These are phyloP conservation scores for Annulohypoxylon maeteangense DNA, from an alignment of 495 filamentous ascomycete genomes.

Conservation along the genomic window DNA sequence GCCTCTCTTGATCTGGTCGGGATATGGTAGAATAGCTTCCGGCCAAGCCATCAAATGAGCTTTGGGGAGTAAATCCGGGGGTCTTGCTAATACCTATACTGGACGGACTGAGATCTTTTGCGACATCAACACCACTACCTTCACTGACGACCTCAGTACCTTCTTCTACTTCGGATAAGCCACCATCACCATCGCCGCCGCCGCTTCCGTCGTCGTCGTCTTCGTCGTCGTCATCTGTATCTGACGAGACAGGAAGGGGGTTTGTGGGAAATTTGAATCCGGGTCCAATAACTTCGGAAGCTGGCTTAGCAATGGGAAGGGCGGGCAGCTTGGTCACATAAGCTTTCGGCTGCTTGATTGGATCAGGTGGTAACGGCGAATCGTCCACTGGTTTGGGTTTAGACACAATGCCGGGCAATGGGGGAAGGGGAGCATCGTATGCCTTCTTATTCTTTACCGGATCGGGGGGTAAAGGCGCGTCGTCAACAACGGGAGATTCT, in stretches of 20 bases:
- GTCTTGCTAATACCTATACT: constrained; percentile 61
- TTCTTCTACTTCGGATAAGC: constrained; percentile 55
- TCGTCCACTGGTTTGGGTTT: constrained; percentile 38
- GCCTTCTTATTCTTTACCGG: constrained; percentile 52
- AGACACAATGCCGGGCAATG: constrained; percentile 47
- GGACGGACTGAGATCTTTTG: constrained; percentile 72
- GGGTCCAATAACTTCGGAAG: constrained; percentile 31
- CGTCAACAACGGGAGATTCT: constrained; percentile 36
- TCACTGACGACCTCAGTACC: constrained; percentile 61
- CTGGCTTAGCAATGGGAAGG: constrained; percentile 38
- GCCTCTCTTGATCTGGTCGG: constrained; percentile 54
- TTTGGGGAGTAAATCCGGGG: constrained; percentile 69
- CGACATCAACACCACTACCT: constrained; percentile 71
- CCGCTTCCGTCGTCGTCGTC: not conserved
- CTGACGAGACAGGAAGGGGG: constrained; percentile 43
- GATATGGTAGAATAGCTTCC: constrained; percentile 59
- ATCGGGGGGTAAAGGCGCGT: constrained; percentile 57
- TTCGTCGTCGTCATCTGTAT: constrained; percentile 53
- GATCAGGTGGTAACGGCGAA: constrained; percentile 44
- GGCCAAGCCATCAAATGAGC: constrained; percentile 69
- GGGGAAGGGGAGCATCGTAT: constrained; percentile 51
- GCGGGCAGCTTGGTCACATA: constrained; percentile 35
- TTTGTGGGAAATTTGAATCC: constrained; percentile 47
- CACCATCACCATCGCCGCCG: too few relatives aligned
- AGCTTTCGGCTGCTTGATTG: constrained; percentile 41